These are phyloP conservation scores for Larix kaempferi DNA, from an alignment of 75 land plant species.

Conservation along the genomic window DNA sequence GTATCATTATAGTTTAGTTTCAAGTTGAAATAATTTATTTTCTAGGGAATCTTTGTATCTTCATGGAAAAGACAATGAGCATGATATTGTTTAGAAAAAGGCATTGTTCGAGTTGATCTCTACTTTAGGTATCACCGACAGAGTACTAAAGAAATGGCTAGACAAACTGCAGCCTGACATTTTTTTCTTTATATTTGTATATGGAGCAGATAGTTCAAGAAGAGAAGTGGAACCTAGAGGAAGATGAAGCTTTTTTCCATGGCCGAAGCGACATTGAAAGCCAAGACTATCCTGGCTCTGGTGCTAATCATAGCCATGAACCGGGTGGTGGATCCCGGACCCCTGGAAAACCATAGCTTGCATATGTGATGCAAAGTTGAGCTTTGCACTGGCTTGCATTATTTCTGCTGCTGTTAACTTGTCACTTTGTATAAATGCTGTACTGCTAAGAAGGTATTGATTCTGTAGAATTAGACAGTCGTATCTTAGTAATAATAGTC, in stretches of 20 bases:
- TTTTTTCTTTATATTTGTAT: background rate
- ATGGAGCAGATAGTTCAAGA: background rate
- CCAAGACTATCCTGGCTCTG: constrained; percentile 3
- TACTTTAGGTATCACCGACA: background rate
- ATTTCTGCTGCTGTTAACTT: background rate
- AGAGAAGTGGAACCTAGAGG: background rate
- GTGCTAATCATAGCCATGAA: constrained; percentile 2
- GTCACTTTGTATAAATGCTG: background rate
- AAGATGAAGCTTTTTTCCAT: background rate
- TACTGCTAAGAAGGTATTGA: background rate
- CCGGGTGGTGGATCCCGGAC: background rate
- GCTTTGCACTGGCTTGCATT: background rate
- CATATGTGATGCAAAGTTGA: background rate
- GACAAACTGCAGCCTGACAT: background rate
- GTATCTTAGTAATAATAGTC: background rate
- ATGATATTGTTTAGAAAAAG: background rate
- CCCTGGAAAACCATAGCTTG: background rate
- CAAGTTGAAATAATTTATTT: background rate
- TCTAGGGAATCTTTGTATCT: background rate
- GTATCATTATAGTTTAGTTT: background rate
- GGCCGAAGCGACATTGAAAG: constrained; percentile 2
- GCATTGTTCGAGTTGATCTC: background rate
- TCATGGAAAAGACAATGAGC: background rate
- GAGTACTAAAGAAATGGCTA: background rate
- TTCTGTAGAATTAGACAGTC: background rate